A percentile compares a stretch with the other conserved stretches of the same genome.
phyloP scores from a whole-genome alignment of 768 basidiomycete species.

The Suillus cothurnatus region DNA sequence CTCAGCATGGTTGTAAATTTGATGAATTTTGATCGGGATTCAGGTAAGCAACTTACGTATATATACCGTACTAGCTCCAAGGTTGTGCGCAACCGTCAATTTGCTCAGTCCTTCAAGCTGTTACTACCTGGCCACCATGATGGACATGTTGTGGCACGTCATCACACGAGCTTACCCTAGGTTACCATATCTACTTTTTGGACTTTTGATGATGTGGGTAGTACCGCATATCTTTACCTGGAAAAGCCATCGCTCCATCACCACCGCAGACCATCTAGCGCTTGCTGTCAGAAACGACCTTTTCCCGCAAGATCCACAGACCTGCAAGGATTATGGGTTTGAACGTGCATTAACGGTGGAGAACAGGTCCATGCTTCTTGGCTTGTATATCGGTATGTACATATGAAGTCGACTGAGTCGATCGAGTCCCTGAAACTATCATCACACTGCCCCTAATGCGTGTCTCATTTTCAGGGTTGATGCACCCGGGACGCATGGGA shows the following conservation, averaged over 20 bases:
- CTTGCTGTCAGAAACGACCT: conserved; percentile 24
- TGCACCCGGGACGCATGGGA: conserved; percentile 14
- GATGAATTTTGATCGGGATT: too few species aligned
- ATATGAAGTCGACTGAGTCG: neutral
- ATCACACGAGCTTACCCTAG: too few species aligned
- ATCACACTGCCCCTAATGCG: neutral
- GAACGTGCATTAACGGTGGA: conserved; percentile 18
- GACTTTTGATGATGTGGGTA: too few species aligned
- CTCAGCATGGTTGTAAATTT: too few species aligned
- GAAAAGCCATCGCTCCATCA: neutral
- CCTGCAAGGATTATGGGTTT: conserved; percentile 41
- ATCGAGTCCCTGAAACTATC: neutral
- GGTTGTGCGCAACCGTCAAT: too few species aligned
- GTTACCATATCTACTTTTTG: too few species aligned
- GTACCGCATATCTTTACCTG: neutral
- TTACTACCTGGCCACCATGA: too few species aligned
- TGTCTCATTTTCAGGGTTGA: conserved; percentile 20
- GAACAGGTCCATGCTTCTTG: conserved; percentile 27
- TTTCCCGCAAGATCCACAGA: conserved; percentile 35
- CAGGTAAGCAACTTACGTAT: too few species aligned
- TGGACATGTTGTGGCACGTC: too few species aligned
- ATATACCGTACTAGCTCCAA: too few species aligned
- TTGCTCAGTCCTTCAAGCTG: too few species aligned
- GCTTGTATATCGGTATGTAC: conserved; percentile 28
- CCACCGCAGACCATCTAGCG: conserved; percentile 24